Evolutionary conservation across 202 grass and related monocot genomes (phyloP), one percentile per base, ranked within the genome.

Genomic region (Carex arenaria): DNA sequence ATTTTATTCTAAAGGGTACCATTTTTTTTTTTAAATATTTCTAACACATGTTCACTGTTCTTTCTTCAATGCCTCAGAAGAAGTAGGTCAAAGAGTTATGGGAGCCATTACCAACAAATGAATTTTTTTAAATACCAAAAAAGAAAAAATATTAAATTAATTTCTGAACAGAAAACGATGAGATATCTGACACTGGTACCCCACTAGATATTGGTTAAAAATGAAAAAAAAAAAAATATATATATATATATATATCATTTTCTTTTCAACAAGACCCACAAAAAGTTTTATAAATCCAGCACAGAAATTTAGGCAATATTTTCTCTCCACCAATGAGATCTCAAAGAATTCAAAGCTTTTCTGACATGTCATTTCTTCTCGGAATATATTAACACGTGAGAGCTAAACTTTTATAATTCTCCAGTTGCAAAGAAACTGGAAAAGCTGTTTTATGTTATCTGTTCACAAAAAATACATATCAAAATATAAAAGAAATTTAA

Each of bases 231-330:
- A 78, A 26, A 26, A 26, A 19, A 7, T 18, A n/a, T n/a, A n/a
- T n/a, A n/a, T n/a, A n/a, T n/a, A n/a, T n/a, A n/a, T n/a, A n/a
- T n/a, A n/a, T 8, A n/a, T 43, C 6, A 47, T 68, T 68, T 82
- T 82, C 7, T 51, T 55, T 34, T 22, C 80, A 82, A 82, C 10
- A 30, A 26, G 42, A 26, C 61, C 61, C 60, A 66, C 13, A 77
- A 77, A 49, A 82, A 18, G 10, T 15, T 74, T 74, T 75, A 18
- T 10, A 66, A 30, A 53, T 81, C 26, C 18, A 5, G 79, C 79
- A 81, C 79, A 49, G 38, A 81, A 81, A 28, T 81, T 81, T 26
- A 67, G 79, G 79, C 61, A 30, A 54, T 8, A 9, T 81, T 31
- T 81, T 14, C 10, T 32, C 79, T 54, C 11, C 20, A 31, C 79